Conservation (phyloP, 108 stramenopile species). For the Cyclostephanos tholiformis region DNA sequence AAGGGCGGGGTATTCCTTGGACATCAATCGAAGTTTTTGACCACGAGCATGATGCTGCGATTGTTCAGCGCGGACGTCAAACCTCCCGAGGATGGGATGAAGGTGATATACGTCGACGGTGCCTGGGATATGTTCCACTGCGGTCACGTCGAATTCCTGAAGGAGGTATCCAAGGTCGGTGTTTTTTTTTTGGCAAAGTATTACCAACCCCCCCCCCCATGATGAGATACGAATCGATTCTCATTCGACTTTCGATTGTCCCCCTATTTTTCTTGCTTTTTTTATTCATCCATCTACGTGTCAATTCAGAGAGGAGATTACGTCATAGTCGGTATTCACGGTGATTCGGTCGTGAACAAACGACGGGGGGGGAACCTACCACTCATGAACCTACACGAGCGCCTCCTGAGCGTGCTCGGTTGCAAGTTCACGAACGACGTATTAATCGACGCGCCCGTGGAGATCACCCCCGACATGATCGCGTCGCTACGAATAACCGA, state of each 20-base stretch:
- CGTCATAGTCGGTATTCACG: no score
- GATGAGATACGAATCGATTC: slow-evolving; percentile 92
- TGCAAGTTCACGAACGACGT: slow-evolving; percentile 96
- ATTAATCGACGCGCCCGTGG: slow-evolving; percentile 94
- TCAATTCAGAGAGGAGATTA: no score
- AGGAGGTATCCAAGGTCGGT: slow-evolving; percentile 77
- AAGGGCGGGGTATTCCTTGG: slow-evolving; percentile 41
- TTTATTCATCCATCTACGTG: no score
- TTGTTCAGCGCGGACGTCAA: slow-evolving; percentile 89
- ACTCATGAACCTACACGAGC: no score
- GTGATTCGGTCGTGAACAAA: no score
- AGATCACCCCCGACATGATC: slow-evolving; percentile 94
- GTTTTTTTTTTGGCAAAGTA: background rate
- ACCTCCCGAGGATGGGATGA: slow-evolving; percentile 82
- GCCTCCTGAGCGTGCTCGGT: slow-evolving; percentile 92
- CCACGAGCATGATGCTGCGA: slow-evolving; percentile 90
- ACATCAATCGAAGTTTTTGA: slow-evolving; percentile 88
- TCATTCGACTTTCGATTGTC: no score
- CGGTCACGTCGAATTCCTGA: slow-evolving; percentile 92
- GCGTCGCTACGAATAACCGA: slow-evolving; percentile 72
- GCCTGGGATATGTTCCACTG: slow-evolving; percentile 99
- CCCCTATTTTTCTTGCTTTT: no score
- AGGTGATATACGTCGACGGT: slow-evolving; percentile 97
- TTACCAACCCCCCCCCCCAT: background rate
- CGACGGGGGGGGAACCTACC: no score